Base-by-base conservation (phyloP, 1,284 basidiomycete genomes). In the Leccinum subrobustum region DNA sequence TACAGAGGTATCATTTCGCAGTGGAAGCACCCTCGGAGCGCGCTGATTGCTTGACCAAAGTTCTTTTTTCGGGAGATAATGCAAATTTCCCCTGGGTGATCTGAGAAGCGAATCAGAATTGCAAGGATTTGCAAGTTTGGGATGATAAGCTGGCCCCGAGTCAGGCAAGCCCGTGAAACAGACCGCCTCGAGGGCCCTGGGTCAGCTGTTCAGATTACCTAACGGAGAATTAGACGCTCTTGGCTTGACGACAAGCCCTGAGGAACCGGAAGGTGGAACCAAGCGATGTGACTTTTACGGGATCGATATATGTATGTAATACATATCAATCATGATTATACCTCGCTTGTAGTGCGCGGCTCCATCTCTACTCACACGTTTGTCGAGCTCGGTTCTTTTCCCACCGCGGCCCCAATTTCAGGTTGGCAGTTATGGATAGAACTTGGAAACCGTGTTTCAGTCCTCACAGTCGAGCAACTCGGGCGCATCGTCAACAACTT, bases 361-460 rank as follows among this genome's bases (percentile, higher is more conserved):
- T 3, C 29, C 18, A 9, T 51, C 39, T 56, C 54, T 23, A 68
- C 66, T 66, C 64, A 68, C 67, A 47, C 42, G 58, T 68, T 65
- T 57, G 57, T 60, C 60, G 48, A 16, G 51, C 25, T 27, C 14
- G 25, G 37, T 58, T 65, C 63, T 31, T 63, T 68, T 66, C 57
- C 29, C 51, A 67, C 23, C 33, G 47, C 44, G 33, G 39, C 35
- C 33, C 42, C 47, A 31, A 47, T 51, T 65, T 27, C 16, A 48
- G 20, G 42, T 29, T n/a, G 48, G 37, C 23, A 18, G 55, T 47
- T 25, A 37, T 51, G 50, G 52, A 63, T 48, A 44, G 29, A 37
- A 50, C 35, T 31, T 53, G 53, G 8, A 37, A 31, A 5, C 9
- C 54, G 29, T 48, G 64, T 68, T 54, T 63, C 56, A 50, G 56